Evolutionary conservation across 305 asterid species (phyloP).

Genomic region (Plantago lanceolata): DNA sequence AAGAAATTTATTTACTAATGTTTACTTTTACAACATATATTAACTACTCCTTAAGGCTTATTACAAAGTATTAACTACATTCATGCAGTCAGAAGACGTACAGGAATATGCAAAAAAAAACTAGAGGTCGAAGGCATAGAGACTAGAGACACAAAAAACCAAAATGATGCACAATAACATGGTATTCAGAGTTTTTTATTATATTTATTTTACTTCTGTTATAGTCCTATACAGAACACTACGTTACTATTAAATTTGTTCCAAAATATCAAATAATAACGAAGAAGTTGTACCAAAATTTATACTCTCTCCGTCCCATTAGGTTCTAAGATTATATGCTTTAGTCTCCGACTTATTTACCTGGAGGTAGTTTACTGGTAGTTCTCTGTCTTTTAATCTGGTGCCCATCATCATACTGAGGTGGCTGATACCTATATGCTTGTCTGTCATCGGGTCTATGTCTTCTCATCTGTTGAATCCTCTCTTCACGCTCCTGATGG

Average conservation of each 20-base stretch:
- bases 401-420: conserved; percentile 46
- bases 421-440: conserved; percentile 48
- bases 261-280: too few species aligned
- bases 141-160: not conserved
- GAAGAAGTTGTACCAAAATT: too few species aligned
- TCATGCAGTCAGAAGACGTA: too few species aligned
- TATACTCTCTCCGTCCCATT: too few species aligned
- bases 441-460: conserved; percentile 66
- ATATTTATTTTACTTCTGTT: too few species aligned
- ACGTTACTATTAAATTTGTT: too few species aligned
- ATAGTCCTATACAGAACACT: too few species aligned
- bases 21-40: too few species aligned
- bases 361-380: conserved; percentile 80
- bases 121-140: not conserved
- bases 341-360: conserved; percentile 30
- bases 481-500: conserved; percentile 85
- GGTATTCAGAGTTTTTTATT: not conserved
- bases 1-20: too few species aligned
- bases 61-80: too few species aligned
- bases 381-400: conserved; percentile 64
- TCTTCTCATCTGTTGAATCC: conserved; percentile 60
- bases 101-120: not conserved
- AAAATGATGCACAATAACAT: too few species aligned
- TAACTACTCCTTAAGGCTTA: too few species aligned
- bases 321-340: not conserved